Evolutionary conservation across 768 basidiomycete species (phyloP), one percentile per base, ranked within the genome.

Genomic region (Trichaptum fuscoviolaceum): DNA sequence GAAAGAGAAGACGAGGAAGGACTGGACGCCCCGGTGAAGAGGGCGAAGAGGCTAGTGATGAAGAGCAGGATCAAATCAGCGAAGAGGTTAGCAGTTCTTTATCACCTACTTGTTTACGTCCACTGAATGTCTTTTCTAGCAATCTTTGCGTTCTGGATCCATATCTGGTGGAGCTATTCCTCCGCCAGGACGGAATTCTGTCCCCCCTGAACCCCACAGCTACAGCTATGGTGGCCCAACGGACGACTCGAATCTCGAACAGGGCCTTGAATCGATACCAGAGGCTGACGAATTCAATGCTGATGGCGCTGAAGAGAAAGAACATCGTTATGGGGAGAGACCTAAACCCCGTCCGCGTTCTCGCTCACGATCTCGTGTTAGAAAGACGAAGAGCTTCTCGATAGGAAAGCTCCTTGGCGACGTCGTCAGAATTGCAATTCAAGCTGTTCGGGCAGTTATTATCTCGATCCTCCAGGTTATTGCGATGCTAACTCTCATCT

Each of bases 191-290:
- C 59, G 59, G 24, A 34, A 17, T 25, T 61, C 59, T 12, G 23
- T 61, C 24, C 65, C 67, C n/a, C 60, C 61, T 2, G 64, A 68
- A 42, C 63, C 65, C 66, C 76, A 25, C 66, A 70, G 35, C 30
- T 77, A 76, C 9, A 81, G 71, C 35, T 72, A 74, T 65, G 68
- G 69, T 2, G 72, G 69, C 60, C 59, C 61, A 63, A 64, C 74
- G 17, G 71, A 77, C n/a, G 67, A 71, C 10, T 72, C 74, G 7
- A 69, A 84, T 26, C 75, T 81, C 34, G 85, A 85, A 66, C 79
- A 82, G 69, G 83, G 84, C 1, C 81, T 92, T 27, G 77, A 84
- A 25, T 84, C 87, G 8, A 89, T 92, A 70, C 80, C 83, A 6
- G 91, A 92, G 78, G 79, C 81, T 30, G 86, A 91, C 2, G 89